A percentile compares a stretch with the other conserved stretches of the same genome.
These are phyloP conservation scores for Cokeromyces recurvatus DNA, from an alignment of 371 early-diverging fungal genomes.

Conservation along the genomic window DNA sequence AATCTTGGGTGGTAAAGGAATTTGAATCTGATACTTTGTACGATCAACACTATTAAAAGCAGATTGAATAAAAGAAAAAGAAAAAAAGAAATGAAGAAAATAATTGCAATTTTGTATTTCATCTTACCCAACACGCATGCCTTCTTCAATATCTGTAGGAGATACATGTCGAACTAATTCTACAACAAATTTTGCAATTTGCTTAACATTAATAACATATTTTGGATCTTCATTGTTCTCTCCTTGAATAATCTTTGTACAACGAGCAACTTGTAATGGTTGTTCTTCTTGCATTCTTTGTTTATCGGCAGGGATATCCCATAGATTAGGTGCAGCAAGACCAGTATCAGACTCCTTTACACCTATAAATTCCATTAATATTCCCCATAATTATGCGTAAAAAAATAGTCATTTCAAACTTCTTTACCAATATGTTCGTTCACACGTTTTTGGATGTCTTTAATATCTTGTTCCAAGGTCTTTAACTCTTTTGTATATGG, in stretches of 20 bases:
- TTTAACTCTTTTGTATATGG: constrained; percentile 94
- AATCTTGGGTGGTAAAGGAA: constrained; percentile 92
- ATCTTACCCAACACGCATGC: constrained; percentile 97
- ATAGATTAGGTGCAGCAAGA: constrained; percentile 97
- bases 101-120: not conserved
- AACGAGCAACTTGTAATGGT: constrained; percentile 96
- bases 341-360: constrained; percentile 99
- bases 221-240: constrained; percentile 76
- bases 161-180: constrained; percentile 95
- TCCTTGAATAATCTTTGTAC: constrained; percentile 95
- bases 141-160: constrained; percentile 98
- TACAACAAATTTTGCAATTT: constrained; percentile 99
- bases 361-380: constrained; percentile 53
- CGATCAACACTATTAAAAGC: constrained; percentile 87
- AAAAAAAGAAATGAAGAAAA: not conserved
- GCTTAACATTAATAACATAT: constrained; percentile 98
- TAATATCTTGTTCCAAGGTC: constrained; percentile 87
- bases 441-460: constrained; percentile 93
- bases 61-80: not conserved
- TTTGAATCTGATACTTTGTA: constrained; percentile 97
- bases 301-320: constrained; percentile 99
- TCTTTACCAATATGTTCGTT: constrained; percentile 91
- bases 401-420: too few relatives aligned
- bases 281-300: constrained; percentile 96
- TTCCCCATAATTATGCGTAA: too few relatives aligned